A percentile compares a stretch with the other conserved stretches of the same genome.
Evolutionary conservation across 768 basidiomycete genomes (phyloP).

Genomic region (Trametes punicea): DNA sequence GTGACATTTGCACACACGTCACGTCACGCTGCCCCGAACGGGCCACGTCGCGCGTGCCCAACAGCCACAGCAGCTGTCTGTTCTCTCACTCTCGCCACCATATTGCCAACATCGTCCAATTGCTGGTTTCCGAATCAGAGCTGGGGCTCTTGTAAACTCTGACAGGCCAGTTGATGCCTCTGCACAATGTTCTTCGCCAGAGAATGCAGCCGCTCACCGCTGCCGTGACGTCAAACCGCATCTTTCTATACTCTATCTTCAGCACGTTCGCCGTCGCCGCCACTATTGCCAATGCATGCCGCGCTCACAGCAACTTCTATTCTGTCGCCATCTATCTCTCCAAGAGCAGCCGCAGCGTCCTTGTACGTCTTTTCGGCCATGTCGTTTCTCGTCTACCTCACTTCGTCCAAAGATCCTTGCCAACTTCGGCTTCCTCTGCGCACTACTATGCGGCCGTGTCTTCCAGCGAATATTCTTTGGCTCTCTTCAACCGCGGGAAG

Average conservation of each 20-base stretch:
- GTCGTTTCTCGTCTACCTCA: neutral
- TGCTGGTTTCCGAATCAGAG: too few relatives aligned
- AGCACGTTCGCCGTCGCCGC: conserved; percentile 69
- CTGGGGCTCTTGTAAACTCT: neutral
- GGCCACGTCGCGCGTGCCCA: conserved; percentile 16
- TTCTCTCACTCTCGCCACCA: neutral
- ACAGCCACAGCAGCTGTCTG: neutral
- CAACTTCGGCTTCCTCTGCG: conserved; percentile 82
- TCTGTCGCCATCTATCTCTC: conserved; percentile 91
- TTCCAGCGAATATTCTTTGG: conserved; percentile 93
- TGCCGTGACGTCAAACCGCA: conserved; percentile 56
- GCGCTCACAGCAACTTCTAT: conserved; percentile 88
- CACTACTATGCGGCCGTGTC: conserved; percentile 70
- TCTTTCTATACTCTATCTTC: conserved; percentile 64
- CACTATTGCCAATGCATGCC: conserved; percentile 76
- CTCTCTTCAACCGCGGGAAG: conserved; percentile 76
- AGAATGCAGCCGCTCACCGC: conserved; percentile 47
- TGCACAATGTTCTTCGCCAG: conserved; percentile 47
- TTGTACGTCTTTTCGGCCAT: conserved; percentile 51
- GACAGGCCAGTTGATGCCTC: conserved; percentile 43
- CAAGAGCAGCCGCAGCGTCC: conserved; percentile 86
- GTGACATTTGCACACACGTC: neutral
- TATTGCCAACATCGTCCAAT: too few relatives aligned
- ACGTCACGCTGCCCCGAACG: neutral
- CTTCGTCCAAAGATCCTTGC: conserved; percentile 64